phyloP scores from a whole-genome alignment of 2,329 filamentous ascomycete genomes.

The Xylaria sp. region DNA sequence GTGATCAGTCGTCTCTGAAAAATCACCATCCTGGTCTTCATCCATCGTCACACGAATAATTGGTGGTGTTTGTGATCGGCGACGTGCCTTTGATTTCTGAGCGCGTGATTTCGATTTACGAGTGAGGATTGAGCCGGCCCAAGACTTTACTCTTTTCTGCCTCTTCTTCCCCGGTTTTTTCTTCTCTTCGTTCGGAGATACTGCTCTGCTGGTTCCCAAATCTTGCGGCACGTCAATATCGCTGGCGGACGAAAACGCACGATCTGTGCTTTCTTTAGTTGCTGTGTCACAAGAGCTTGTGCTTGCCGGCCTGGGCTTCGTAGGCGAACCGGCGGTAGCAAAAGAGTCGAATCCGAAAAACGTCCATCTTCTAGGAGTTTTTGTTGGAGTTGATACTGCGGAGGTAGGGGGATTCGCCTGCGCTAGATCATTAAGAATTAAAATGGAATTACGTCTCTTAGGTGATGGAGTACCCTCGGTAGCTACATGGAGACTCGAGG shows the following conservation, averaged over 20 bases:
- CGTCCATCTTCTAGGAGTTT: slow-evolving; percentile 67
- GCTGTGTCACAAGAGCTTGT: slow-evolving; percentile 57
- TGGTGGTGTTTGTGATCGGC: slow-evolving; percentile 61
- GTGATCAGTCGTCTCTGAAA: slow-evolving; percentile 42
- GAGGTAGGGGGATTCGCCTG: slow-evolving; percentile 50
- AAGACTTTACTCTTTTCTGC: slow-evolving; percentile 80
- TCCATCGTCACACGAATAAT: slow-evolving; percentile 48
- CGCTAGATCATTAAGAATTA: slow-evolving; percentile 59
- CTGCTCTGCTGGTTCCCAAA: slow-evolving; percentile 36
- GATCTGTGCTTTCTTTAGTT: slow-evolving; percentile 43
- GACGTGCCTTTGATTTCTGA: slow-evolving; percentile 55
- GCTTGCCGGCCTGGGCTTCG: slow-evolving; percentile 59
- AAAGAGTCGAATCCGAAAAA: slow-evolving; percentile 71
- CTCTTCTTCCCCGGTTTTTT: slow-evolving; percentile 58
- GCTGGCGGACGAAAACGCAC: slow-evolving; percentile 52
- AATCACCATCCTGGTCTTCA: slow-evolving; percentile 46
- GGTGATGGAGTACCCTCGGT: slow-evolving; percentile 51
- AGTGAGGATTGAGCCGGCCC: slow-evolving; percentile 74
- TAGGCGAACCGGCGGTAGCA: slow-evolving; percentile 57
- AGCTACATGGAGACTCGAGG: slow-evolving; percentile 51
- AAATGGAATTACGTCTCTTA: slow-evolving; percentile 68
- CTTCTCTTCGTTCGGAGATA: slow-evolving; percentile 36
- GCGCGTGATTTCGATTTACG: slow-evolving; percentile 66
- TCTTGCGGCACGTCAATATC: slow-evolving; percentile 48
- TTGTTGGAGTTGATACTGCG: slow-evolving; percentile 59